Percentiles rank a stretch among this genome's conserved stretches.
These are phyloP conservation scores for Zoysia matrella DNA, from an alignment of 202 grass and related monocot species.

Conservation along the genomic window DNA sequence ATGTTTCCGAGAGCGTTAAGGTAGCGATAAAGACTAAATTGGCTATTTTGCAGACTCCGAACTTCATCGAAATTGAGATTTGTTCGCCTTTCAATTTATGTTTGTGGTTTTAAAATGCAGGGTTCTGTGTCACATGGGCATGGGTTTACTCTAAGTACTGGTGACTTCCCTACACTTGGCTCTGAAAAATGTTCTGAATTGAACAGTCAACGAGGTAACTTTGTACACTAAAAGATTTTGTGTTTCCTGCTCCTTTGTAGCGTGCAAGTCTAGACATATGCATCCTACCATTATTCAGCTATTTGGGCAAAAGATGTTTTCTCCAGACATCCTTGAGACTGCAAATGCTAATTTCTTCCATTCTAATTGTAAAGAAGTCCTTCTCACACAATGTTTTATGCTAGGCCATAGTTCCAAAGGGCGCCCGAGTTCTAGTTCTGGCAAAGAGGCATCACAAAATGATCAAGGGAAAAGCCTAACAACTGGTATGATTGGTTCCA, in stretches of 20 bases:
- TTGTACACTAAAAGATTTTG: conserved; percentile 8
- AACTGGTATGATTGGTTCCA: conserved; percentile 53
- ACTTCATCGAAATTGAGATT: conserved; percentile 2
- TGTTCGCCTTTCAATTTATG: conserved; percentile 25
- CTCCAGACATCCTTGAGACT: conserved; percentile 3
- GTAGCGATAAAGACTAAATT: conserved; percentile 62
- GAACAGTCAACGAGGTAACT: conserved; percentile 73
- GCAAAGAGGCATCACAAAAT: conserved; percentile 57
- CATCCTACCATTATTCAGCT: background rate
- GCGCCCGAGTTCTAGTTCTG: conserved; percentile 66
- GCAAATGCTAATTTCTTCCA: background rate
- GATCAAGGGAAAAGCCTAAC: conserved; percentile 57
- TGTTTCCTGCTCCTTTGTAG: background rate
- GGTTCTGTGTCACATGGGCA: conserved; percentile 56
- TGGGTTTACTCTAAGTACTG: conserved; percentile 84
- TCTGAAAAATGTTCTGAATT: conserved; percentile 72
- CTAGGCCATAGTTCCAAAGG: conserved; percentile 82
- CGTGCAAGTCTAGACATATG: background rate
- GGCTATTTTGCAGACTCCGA: conserved; percentile 49
- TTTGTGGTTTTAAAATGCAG: conserved; percentile 51
- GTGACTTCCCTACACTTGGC: conserved; percentile 96
- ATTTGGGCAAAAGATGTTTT: background rate
- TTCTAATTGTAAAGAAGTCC: conserved; percentile 19
- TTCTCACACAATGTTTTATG: conserved; percentile 30
- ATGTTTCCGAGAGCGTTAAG: conserved; percentile 52